Evolutionary conservation across 1,284 basidiomycete species (phyloP), one percentile per base, ranked within the genome.

Genomic region (Microbotryum saponariae): DNA sequence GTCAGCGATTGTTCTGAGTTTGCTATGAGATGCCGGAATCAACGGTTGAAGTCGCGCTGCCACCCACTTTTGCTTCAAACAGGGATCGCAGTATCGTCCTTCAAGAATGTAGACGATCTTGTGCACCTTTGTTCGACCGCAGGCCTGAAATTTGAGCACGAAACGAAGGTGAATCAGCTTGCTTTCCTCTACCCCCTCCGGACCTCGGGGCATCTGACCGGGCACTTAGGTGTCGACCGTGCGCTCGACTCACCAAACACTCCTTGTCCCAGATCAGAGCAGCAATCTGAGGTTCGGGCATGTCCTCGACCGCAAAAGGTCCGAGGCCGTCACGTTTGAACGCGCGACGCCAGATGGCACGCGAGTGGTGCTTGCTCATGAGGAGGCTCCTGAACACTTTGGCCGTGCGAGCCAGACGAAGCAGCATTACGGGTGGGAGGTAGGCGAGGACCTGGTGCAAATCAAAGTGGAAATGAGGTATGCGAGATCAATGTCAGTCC

Each of bases 181-280:
- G 27, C 27, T 27, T 27, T 27, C 27, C 27, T 27, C 27, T 27
- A 27, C 27, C 5, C 27, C 27, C 27, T 27, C 27, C 6, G 27
- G 27, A 27, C 6, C 27, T 27, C 27, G 27, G 6, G 6, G 27
- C 27, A 27, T 27, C 27, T 31, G 31, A 31, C 31, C 8, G 7
- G 31, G 9, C 6, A 20, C 8, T 4, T 31, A 45, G 31, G 27
- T 20, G n/a, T 21, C 12, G 23, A 25, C 16, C 12, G 6, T 12
- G 31, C 48, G 48, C 23, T 23, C 9, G 18, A 31, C 58, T 42
- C 18, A 59, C 58, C n/a, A 20, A 21, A 37, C 58, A 59, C 47
- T 59, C 58, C 52, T 59, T 59, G 58, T 59, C 58, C 58, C 52
- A 54, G 23, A 59, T 59, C 27, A 59, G 21, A 6, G 50, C n/a